Evolutionary conservation across 176 grass and related monocot genomes (phyloP), one percentile per base, ranked within the genome.

Genomic region (Areca catechu): DNA sequence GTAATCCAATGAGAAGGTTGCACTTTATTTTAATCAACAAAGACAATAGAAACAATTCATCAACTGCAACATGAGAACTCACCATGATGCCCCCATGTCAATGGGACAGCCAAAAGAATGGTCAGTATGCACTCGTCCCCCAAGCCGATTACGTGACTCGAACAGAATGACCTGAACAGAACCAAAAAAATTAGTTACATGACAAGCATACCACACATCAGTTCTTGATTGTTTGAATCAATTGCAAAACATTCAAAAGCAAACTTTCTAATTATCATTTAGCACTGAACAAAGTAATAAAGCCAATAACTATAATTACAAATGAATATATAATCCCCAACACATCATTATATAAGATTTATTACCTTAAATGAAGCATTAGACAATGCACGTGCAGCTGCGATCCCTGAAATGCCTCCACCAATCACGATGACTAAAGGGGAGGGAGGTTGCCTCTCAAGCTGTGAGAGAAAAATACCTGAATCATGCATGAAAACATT

Each of bases 391-490:
- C 73, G 78, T 29, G 93, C 88, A 58, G 88, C 85, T 74, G 93
- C 76, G 27, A 98, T 92, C 27, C 93, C 93, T 53, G 93, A 92
- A 89, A 98, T 98, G 7, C 93, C 93, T 56, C 83, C 88, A 77
- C 88, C 93, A 68, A 98, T 83, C 61, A 98, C 93, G 75, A 92
- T 83, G 28, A 98, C 88, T 72, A 81, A 82, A 75, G 88, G 88
- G 22, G 78, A 67, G 50, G 81, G 89, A 49, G 69, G 53, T 18
- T 85, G 29, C 62, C 87, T 74, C 71, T 92, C 93, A 68, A 98
- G 70, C 30, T 88, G 83, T 53, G 74, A 76, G 70, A 89, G 70
- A 68, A 92, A 71, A 80, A 89, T 62, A 74, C 73, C 93, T 98
- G 65, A 57, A 62, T 14, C 20, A 56, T 5, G 48, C 4, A 61